These are phyloP conservation scores for Penicillium sp. DNA, from an alignment of 2,329 filamentous ascomycete genomes.

Conservation along the genomic window DNA sequence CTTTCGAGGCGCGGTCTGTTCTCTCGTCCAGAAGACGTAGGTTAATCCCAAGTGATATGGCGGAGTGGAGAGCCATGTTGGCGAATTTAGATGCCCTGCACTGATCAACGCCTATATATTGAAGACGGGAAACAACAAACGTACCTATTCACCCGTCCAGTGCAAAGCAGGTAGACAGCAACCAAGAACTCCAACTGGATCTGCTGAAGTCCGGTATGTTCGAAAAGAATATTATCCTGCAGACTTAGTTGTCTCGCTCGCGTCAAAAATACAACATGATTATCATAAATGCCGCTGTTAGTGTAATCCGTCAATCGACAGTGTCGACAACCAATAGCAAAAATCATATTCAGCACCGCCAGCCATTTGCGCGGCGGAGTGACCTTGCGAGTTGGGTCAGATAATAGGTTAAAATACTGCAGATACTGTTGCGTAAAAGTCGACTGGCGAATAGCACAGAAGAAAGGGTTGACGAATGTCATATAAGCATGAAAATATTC, in stretches of 20 bases:
- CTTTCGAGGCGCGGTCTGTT: constrained; percentile 39
- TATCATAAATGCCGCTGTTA: constrained; percentile 25
- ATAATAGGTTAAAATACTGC: constrained; percentile 28
- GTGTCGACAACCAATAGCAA: constrained; percentile 45
- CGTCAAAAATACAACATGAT: constrained; percentile 43
- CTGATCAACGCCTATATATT: background rate
- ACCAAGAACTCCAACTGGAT: constrained; percentile 44
- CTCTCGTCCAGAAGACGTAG: constrained; percentile 38
- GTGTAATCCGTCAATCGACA: constrained; percentile 33
- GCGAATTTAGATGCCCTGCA: constrained; percentile 42
- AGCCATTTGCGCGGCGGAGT: constrained; percentile 39
- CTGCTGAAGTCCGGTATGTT: constrained; percentile 45
- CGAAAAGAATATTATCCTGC: constrained; percentile 37
- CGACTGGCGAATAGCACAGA: constrained; percentile 40
- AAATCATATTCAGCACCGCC: constrained; percentile 48
- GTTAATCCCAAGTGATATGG: constrained; percentile 44
- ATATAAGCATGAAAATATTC: constrained; percentile 42
- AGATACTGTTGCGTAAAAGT: constrained; percentile 42
- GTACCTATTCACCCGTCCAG: constrained; percentile 45
- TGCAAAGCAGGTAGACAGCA: constrained; percentile 41
- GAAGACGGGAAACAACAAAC: background rate
- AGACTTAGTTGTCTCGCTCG: constrained; percentile 41
- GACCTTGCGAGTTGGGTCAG: constrained; percentile 30
- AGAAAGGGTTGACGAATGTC: constrained; percentile 40
- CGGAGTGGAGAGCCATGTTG: constrained; percentile 42